Base-by-base conservation (phyloP, 176 grass and related monocot genomes). In the Hordeum marinum region DNA sequence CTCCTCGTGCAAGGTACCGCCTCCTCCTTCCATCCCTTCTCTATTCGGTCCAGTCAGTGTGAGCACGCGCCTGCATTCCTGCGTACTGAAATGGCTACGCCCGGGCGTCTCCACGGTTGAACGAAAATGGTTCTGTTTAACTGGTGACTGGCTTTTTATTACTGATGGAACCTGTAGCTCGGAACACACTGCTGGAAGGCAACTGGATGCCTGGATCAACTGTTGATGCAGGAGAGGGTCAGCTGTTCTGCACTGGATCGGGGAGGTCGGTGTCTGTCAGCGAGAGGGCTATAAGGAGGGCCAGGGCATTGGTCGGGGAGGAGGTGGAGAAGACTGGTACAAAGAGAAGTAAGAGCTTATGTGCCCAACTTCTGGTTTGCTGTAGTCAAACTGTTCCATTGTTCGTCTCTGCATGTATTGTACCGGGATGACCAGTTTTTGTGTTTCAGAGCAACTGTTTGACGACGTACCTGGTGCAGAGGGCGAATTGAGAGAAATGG, bases 221-320 rank as follows among this genome's bases (percentile, higher is more conserved):
- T 3, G 55, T 12, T 4, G 32, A 70, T 26, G 25, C 20, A 70
- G 75, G n/a, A 31, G 43, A 41, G 64, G 79, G 41, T 27, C 63
- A 66, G 8, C 20, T 90, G 42, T 82, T 90, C 88, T 58, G 65
- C 65, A 82, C 79, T 18, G 79, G 88, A 66, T 86, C 79, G 1
- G 83, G 88, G 79, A 86, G 73, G 17, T 55, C 35, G 4, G 55
- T 86, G 57, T 1, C 55, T 21, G 42, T 86, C 64, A 90, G 88
- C 13, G 55, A 78, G 23, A 65, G 9, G 36, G 72, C 72, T 1
- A 23, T 86, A 8, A 34, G 79, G 88, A 86, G 42, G 14, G 83
- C 83, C 23, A 90, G 55, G 64, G 55, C 55, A 14, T 82, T 90
- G 73, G 78, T 82, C 20, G 55, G 64, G 12, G 65, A 90, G 32